These are phyloP conservation scores for Magnaporthiopsis incrustans DNA, from an alignment of 2,329 filamentous ascomycete genomes.

Conservation along the genomic window DNA sequence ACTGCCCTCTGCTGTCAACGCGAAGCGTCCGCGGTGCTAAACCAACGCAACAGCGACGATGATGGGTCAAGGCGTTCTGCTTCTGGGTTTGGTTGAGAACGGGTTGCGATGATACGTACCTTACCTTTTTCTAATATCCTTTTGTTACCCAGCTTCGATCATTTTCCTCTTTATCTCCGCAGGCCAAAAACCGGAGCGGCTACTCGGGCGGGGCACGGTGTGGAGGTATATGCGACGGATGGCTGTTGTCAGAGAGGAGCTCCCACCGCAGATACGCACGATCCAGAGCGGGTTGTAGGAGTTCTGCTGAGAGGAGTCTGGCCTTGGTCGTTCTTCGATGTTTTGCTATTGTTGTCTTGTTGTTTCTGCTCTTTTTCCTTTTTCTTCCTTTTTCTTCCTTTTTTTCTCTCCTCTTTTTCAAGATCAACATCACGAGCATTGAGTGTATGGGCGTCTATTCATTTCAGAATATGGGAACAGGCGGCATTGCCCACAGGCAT, in stretches of 20 bases:
- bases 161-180: neutral
- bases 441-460: neutral
- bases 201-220: neutral
- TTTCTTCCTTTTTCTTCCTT: neutral
- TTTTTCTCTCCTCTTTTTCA: neutral
- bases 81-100: neutral
- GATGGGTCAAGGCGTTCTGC: neutral
- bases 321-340: neutral
- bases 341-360: neutral
- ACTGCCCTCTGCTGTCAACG: neutral
- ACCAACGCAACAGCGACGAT: neutral
- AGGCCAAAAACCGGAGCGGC: neutral
- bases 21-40: conserved; percentile 3
- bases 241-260: neutral
- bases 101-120: neutral
- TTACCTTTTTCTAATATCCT: neutral
- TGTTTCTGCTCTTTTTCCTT: neutral
- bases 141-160: neutral
- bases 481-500: neutral
- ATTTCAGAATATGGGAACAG: conserved; percentile 1
- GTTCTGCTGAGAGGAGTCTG: neutral
- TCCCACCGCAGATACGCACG: neutral
- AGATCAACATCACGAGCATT: neutral
- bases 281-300: neutral
- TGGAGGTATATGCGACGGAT: conserved; percentile 10